Evolutionary conservation across 805 yeast genomes (phyloP).

Genomic region (Wickerhamiella slavikovae): DNA sequence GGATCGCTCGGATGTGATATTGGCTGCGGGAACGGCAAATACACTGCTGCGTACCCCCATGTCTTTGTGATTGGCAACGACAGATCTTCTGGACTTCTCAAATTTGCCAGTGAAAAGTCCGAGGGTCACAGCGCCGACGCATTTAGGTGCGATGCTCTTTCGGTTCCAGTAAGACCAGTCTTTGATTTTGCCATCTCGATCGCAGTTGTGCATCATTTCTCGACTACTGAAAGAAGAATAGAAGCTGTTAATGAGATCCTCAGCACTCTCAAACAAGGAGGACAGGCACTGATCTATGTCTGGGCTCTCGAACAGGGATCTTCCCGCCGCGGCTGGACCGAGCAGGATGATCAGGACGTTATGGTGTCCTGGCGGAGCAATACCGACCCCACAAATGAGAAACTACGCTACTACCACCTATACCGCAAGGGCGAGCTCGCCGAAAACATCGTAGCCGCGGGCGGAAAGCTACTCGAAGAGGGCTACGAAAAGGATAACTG

Average conservation of each 20-base stretch:
- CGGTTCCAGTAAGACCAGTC: slow-evolving; percentile 31
- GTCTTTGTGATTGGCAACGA: slow-evolving; percentile 49
- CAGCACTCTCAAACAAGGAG: slow-evolving; percentile 33
- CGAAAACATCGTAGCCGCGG: slow-evolving; percentile 49
- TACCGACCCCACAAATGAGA: slow-evolving; percentile 28
- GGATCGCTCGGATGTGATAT: slow-evolving; percentile 73
- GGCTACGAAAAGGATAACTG: slow-evolving; percentile 94
- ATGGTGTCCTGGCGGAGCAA: slow-evolving; percentile 88
- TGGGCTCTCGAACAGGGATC: slow-evolving; percentile 92
- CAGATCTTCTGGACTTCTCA: slow-evolving; percentile 16
- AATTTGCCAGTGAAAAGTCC: slow-evolving; percentile 39
- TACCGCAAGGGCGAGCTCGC: slow-evolving; percentile 70
- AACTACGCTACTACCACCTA: slow-evolving; percentile 73
- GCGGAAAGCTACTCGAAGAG: slow-evolving; percentile 38
- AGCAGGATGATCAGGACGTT: slow-evolving; percentile 82
- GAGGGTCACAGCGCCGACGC: slow-evolving; percentile 31
- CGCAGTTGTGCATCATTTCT: slow-evolving; percentile 90
- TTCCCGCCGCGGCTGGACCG: slow-evolving; percentile 77
- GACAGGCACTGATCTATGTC: slow-evolving; percentile 64
- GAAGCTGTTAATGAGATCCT: slow-evolving; percentile 56
- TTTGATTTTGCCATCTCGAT: slow-evolving; percentile 83
- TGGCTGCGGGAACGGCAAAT: slow-evolving; percentile 96
- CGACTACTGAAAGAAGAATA: slow-evolving; percentile 61
- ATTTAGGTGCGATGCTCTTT: slow-evolving; percentile 64
- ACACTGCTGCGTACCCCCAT: slow-evolving; percentile 48